Evolutionary conservation across 129 eudicot species (phyloP).

Genomic region (carrot (Daucus carota)): DNA sequence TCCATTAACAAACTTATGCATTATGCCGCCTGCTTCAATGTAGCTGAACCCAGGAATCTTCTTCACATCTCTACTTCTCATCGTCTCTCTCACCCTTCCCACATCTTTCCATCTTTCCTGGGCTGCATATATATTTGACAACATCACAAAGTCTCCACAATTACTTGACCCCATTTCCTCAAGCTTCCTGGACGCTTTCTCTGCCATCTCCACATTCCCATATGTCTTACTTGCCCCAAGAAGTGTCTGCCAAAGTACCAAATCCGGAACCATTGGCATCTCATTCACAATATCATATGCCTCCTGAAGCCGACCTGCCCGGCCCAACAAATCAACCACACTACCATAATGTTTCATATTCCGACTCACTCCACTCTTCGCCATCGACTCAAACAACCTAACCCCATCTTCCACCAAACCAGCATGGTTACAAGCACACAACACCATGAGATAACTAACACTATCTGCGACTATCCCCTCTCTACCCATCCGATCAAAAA

Average conservation of each 20-base stretch:
- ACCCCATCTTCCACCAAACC: constrained; percentile 80
- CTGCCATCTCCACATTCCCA: constrained; percentile 72
- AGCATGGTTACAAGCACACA: constrained; percentile 84
- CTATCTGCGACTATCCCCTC: constrained; percentile 42
- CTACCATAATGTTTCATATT: constrained; percentile 82
- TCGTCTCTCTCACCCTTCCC: constrained; percentile 56
- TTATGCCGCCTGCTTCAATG: constrained; percentile 49
- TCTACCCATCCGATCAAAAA: constrained; percentile 35
- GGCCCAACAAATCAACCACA: constrained; percentile 75
- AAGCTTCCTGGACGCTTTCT: constrained; percentile 70
- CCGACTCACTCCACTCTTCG: constrained; percentile 28
- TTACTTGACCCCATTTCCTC: constrained; percentile 70
- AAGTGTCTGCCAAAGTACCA: constrained; percentile 86
- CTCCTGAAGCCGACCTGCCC: constrained; percentile 70
- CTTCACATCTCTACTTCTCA: constrained; percentile 62
- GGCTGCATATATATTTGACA: constrained; percentile 83
- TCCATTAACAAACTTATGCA: constrained; percentile 71
- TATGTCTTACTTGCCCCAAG: constrained; percentile 78
- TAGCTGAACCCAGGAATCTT: constrained; percentile 90
- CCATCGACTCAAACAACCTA: constrained; percentile 47
- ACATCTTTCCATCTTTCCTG: constrained; percentile 85
- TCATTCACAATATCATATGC: constrained; percentile 49
- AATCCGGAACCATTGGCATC: constrained; percentile 72
- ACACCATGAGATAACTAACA: constrained; percentile 55
- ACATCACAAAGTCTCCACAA: constrained; percentile 71